Conservation (phyloP, 345 rosid genomes). For the Murraya koenigii region DNA sequence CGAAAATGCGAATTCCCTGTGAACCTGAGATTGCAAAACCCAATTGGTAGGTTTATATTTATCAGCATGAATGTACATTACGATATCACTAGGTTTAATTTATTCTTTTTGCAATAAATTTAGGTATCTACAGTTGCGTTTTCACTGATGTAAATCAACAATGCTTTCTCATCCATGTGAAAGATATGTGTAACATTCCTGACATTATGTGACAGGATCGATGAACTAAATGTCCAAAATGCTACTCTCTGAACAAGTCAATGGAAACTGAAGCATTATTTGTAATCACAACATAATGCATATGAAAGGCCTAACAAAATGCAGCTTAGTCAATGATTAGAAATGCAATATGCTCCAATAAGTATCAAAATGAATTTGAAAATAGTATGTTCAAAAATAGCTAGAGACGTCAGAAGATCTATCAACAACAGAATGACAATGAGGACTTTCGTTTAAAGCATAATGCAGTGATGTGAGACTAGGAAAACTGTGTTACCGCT, state of each 20-base stretch:
- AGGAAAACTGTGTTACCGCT: conserved; percentile 41
- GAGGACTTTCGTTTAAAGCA: background rate
- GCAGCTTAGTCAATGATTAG: background rate
- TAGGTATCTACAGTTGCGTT: background rate
- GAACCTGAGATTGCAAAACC: background rate
- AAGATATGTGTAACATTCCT: background rate
- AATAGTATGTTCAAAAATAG: background rate
- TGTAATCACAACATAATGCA: background rate
- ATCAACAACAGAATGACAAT: background rate
- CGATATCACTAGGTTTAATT: background rate
- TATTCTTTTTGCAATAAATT: background rate
- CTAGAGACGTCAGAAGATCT: background rate
- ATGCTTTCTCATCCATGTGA: background rate
- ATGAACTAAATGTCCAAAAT: background rate
- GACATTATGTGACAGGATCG: background rate
- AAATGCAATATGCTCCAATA: background rate
- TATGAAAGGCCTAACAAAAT: background rate
- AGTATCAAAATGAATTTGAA: background rate
- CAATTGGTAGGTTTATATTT: background rate
- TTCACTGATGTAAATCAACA: background rate
- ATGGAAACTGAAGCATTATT: background rate
- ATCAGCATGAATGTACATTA: background rate
- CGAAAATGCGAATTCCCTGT: too few relatives aligned
- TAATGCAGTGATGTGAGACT: background rate
- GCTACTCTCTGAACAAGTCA: background rate